Evolutionary conservation across 1,139 yeast genomes (phyloP).

Genomic region (Protomyces inundatus): DNA sequence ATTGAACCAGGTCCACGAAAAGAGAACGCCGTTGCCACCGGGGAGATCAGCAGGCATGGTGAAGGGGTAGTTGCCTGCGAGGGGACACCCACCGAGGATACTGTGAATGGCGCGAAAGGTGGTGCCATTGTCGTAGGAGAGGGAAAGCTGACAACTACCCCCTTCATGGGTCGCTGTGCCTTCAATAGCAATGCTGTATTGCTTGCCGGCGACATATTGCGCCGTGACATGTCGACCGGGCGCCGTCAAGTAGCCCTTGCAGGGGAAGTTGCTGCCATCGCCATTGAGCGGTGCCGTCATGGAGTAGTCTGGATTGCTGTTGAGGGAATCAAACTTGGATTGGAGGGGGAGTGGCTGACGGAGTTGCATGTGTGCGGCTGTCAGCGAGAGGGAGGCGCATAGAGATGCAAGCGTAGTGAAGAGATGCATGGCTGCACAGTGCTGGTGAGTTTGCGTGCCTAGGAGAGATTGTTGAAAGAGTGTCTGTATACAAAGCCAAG

Average conservation of each 20-base stretch:
- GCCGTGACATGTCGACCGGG: conserved; percentile 33
- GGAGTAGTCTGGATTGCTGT: conserved; percentile 19
- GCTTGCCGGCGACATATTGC: conserved; percentile 33
- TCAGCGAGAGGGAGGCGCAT: too few species aligned
- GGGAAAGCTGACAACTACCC: conserved; percentile 36
- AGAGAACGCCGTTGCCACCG: conserved; percentile 33
- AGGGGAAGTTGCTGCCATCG: conserved; percentile 33
- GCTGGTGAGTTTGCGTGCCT: too few species aligned
- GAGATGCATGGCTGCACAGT: too few species aligned
- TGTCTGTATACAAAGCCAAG: too few species aligned
- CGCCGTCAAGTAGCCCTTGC: conserved; percentile 35
- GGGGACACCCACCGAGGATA: conserved; percentile 37
- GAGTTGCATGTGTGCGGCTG: not conserved
- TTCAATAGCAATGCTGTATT: conserved; percentile 32
- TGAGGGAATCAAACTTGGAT: conserved; percentile 4
- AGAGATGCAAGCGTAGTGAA: too few species aligned
- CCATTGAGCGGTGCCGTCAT: conserved; percentile 18
- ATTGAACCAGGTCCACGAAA: conserved; percentile 37
- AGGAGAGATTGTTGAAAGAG: too few species aligned
- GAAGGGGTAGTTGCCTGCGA: conserved; percentile 33
- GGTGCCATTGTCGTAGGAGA: conserved; percentile 35
- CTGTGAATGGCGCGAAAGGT: conserved; percentile 36
- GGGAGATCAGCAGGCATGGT: conserved; percentile 34
- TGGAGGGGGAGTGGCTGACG: conserved; percentile 14
- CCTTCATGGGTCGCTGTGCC: conserved; percentile 36